phyloP scores from a whole-genome alignment of 208 protist species.

The Leishmania arabica region DNA sequence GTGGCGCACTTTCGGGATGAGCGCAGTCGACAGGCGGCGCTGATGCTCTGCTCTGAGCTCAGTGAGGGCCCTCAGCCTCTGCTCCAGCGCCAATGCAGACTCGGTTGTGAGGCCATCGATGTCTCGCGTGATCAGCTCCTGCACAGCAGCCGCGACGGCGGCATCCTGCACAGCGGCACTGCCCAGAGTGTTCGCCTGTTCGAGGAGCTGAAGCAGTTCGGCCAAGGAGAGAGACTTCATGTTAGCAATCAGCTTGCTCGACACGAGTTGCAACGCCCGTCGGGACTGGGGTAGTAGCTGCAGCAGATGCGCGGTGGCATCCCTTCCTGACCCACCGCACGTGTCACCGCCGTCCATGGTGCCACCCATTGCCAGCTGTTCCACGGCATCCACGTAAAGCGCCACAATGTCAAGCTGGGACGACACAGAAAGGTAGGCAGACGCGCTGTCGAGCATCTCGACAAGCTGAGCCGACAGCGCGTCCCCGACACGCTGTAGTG shows the following conservation, averaged over 20 bases:
- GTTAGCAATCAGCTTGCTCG: conserved; percentile 59
- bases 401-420: conserved; percentile 66
- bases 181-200: conserved; percentile 64
- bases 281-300: conserved; percentile 43
- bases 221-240: conserved; percentile 32
- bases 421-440: conserved; percentile 57
- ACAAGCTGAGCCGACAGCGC: conserved; percentile 67
- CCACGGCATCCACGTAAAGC: conserved; percentile 45
- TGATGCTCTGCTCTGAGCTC: conserved; percentile 62
- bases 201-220: conserved; percentile 64
- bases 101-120: conserved; percentile 30
- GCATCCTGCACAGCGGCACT: conserved; percentile 55
- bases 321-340: background rate
- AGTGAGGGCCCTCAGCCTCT: conserved; percentile 43
- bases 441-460: conserved; percentile 51
- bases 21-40: conserved; percentile 38
- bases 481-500: conserved; percentile 47
- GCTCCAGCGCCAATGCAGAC: conserved; percentile 35
- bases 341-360: background rate
- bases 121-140: conserved; percentile 59
- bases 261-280: conserved; percentile 44
- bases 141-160: conserved; percentile 59
- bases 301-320: conserved; percentile 20
- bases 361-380: conserved; percentile 19
- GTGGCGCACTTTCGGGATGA: conserved; percentile 63